Base-by-base conservation (phyloP, 495 filamentous ascomycete species). In the Tricharina praecox region DNA sequence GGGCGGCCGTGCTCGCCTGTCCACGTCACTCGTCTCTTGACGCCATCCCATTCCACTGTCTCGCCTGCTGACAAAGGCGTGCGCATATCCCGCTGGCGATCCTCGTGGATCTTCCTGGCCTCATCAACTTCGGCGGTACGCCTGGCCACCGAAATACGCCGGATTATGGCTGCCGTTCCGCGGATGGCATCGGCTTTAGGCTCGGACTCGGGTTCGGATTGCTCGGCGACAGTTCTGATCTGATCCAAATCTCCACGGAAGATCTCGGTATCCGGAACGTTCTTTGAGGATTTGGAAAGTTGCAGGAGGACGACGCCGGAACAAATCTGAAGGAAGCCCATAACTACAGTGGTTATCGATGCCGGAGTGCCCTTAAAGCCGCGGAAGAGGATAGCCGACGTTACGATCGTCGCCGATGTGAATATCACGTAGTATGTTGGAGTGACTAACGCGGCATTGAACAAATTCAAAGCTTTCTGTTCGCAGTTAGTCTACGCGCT, bases 391-490 rank as follows among this genome's bases (percentile, higher is more conserved):
- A 97, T 76, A 4, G 87, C 84, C 0, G 85, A 94, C 5, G 85
- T 88, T 50, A 96, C 75, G 53, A 97, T 94, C 3, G 90, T 97
- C 13, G 84, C 77, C 55, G 77, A 90, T 36, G 90, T 97, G 63
- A 97, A 97, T 68, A 84, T 86, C 50, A 97, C 90, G 60, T 97
- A 97, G 65, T 97, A 97, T 3, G 90, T 97, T 0, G 90, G 90
- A 0, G 90, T 97, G 44, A 97, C 90, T 49, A 97, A 73, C 1
- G 90, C 90, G 23, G 90, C 92, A 59, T 97, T 97, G 70, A 90
- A 97, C 38, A 97, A 57, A 62, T 97, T 97, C 33, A 97, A 72
- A 15, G 90, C 90, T 95, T 97, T 97, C 90, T 97, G 65, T 54
- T 54, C 25, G 28, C 8, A n/a, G n/a, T n/a, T n/a, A n/a, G n/a